These are phyloP conservation scores for Cyclanthera cordifolia DNA, from an alignment of 306 rosid species.

Conservation along the genomic window DNA sequence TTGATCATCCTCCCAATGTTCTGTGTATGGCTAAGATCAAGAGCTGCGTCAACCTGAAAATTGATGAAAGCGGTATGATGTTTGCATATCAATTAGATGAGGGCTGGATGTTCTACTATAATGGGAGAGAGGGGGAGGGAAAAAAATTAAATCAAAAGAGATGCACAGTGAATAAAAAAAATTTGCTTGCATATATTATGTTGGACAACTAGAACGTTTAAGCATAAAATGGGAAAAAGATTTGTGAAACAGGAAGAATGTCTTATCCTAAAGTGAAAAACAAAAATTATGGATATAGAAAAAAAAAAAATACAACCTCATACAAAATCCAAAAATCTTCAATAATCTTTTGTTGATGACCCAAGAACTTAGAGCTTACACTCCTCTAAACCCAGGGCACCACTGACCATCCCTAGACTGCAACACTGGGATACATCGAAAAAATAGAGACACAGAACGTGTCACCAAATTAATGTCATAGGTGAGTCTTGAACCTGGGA, in stretches of 20 bases:
- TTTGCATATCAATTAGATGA: slow-evolving; percentile 8
- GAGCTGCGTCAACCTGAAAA: slow-evolving; percentile 92
- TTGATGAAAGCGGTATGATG: background rate
- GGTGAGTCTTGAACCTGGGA: too few species aligned
- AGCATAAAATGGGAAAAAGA: background rate
- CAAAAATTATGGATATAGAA: background rate
- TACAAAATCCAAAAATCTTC: background rate
- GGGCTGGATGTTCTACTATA: background rate
- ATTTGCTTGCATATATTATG: background rate
- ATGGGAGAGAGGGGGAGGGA: background rate
- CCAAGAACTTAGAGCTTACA: too few species aligned
- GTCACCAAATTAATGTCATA: too few species aligned
- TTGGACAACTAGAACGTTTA: background rate
- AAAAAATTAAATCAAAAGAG: background rate
- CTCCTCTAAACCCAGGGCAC: too few species aligned
- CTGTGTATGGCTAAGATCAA: slow-evolving; percentile 97
- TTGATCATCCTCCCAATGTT: slow-evolving; percentile 98
- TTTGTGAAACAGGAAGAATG: background rate
- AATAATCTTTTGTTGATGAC: too few species aligned
- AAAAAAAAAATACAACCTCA: background rate
- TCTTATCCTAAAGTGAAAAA: background rate
- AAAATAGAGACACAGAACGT: too few species aligned
- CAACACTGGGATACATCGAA: too few species aligned
- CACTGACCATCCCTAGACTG: too few species aligned
- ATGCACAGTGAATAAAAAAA: background rate